A percentile compares a stretch with the other conserved stretches of the same genome.
phyloP scores from a whole-genome alignment of 495 filamentous ascomycete genomes.

The Physcia stellaris region DNA sequence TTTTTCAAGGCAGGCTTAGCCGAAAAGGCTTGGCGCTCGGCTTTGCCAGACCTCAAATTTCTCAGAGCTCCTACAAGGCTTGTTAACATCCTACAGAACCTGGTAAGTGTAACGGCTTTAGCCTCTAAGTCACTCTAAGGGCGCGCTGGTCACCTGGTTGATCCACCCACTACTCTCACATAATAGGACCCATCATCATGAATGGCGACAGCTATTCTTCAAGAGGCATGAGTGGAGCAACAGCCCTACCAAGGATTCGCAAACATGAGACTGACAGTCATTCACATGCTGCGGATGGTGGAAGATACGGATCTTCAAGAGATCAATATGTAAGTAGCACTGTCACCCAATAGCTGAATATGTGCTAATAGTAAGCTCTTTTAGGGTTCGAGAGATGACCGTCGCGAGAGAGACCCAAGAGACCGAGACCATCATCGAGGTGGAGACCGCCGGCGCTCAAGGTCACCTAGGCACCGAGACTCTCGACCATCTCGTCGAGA shows the following conservation, averaged over 20 bases:
- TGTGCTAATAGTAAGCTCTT: neutral
- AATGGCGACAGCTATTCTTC: constrained; percentile 79
- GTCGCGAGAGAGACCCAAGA: constrained; percentile 38
- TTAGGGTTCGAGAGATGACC: constrained; percentile 31
- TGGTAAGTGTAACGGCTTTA: no score
- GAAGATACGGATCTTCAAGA: constrained; percentile 52
- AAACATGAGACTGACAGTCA: constrained; percentile 21
- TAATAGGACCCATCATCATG: constrained; percentile 40
- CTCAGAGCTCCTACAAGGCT: no score
- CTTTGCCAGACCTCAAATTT: no score
- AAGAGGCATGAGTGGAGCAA: constrained; percentile 45
- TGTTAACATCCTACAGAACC: no score
- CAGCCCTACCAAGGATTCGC: constrained; percentile 17
- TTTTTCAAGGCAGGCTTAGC: no score
- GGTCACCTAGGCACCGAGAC: constrained; percentile 55
- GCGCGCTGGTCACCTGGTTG: constrained; percentile 19
- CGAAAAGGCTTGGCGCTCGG: no score
- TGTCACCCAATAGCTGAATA: neutral
- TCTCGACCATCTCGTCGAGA: constrained; percentile 29
- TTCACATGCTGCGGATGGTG: constrained; percentile 37
- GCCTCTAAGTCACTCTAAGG: no score
- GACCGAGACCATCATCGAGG: constrained; percentile 33
- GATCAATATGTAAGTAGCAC: constrained; percentile 52
- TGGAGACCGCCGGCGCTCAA: constrained; percentile 54
- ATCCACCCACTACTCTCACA: neutral